phyloP scores from a whole-genome alignment of 78 protist species.

The Neovahlkampfia damariscottae region DNA sequence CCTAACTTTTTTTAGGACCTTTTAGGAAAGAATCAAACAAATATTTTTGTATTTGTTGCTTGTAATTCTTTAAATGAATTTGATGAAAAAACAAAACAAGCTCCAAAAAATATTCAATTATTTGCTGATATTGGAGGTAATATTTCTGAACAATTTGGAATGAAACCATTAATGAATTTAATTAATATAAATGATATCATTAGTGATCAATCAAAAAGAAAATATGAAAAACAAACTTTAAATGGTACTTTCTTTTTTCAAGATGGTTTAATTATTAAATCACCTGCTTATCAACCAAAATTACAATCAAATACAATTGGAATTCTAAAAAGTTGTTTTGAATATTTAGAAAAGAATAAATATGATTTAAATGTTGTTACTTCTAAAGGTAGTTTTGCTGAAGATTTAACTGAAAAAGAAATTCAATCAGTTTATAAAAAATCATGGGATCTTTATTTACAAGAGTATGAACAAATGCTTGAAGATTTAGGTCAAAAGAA shows the following conservation, averaged over 20 bases:
- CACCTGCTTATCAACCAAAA: neutral
- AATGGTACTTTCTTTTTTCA: neutral
- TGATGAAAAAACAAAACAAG: neutral
- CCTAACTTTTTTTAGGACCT: no score
- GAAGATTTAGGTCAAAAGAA: neutral
- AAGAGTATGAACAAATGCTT: neutral
- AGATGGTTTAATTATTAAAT: neutral
- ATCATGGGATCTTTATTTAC: neutral
- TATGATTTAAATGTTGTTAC: neutral
- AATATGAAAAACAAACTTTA: neutral
- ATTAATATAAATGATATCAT: neutral
- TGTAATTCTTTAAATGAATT: slow-evolving; percentile 1
- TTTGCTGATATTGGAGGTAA: neutral
- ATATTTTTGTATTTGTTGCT: neutral
- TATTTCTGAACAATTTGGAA: neutral
- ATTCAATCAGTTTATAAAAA: neutral
- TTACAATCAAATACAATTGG: neutral
- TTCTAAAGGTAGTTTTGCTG: neutral
- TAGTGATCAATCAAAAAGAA: neutral
- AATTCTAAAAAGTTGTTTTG: neutral
- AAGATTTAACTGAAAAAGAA: neutral
- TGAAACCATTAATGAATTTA: neutral
- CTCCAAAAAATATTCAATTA: neutral
- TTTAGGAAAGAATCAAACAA: neutral
- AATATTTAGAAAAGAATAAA: neutral